Percentiles rank a stretch among this genome's conserved stretches.
These are phyloP conservation scores for Phaeosphaeria sp. DNA, from an alignment of 2,329 filamentous ascomycete species.

Conservation along the genomic window DNA sequence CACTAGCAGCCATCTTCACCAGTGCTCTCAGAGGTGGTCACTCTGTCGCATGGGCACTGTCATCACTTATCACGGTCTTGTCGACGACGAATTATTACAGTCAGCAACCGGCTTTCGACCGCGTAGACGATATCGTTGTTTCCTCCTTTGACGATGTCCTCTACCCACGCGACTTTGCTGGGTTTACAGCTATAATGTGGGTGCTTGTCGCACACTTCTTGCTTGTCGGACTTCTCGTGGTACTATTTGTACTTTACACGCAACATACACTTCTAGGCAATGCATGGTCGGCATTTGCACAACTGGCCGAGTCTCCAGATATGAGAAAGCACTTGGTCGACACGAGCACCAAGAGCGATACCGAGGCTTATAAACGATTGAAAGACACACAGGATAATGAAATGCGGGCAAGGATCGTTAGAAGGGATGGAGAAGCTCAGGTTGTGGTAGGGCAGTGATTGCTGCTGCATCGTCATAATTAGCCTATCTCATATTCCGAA, in stretches of 20 bases:
- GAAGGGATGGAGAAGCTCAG: no score
- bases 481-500: not conserved
- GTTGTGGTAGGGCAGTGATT: not conserved
- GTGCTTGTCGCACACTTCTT: conserved; percentile 3
- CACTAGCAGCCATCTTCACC: no score
- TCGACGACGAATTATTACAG: conserved; percentile 16
- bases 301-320: conserved; percentile 8
- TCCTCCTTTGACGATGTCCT: no score
- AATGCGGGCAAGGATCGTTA: no score
- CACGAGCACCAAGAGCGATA: not conserved
- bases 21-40: not conserved
- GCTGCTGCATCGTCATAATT: no score
- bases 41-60: conserved; percentile 13
- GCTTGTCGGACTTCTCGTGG: conserved; percentile 1
- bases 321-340: conserved; percentile 1
- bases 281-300: conserved; percentile 12
- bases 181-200: conserved; percentile 8
- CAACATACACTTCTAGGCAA: conserved; percentile 13
- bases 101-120: conserved; percentile 15
- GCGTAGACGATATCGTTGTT: conserved; percentile 3
- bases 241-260: conserved; percentile 9
- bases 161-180: conserved; percentile 1
- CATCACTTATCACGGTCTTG: conserved; percentile 15
- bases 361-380: no score
- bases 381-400: no score